Conservation (phyloP, 768 basidiomycete genomes). For the Coprinellus aureogranulatus region DNA sequence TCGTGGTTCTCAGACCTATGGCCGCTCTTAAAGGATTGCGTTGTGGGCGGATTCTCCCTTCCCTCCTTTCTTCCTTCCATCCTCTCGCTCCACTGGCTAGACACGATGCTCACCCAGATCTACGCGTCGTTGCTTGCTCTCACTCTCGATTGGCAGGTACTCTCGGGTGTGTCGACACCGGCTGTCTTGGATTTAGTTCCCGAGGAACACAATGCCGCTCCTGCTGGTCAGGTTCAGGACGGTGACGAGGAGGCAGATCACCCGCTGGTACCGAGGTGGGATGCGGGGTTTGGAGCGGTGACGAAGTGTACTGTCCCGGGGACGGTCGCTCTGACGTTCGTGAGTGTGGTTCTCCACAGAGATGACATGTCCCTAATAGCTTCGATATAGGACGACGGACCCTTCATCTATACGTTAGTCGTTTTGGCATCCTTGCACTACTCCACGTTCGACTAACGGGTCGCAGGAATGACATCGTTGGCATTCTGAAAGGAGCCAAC, state of each 20-base stretch:
- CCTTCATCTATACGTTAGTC: slow-evolving; percentile 16
- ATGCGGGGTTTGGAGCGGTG: neutral
- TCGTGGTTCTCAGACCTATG: no score
- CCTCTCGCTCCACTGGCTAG: no score
- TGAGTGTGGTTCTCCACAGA: neutral
- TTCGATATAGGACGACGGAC: slow-evolving; percentile 24
- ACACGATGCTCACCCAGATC: neutral
- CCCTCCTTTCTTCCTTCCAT: no score
- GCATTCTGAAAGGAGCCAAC: slow-evolving; percentile 16
- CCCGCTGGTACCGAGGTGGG: neutral
- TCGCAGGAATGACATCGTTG: slow-evolving; percentile 15
- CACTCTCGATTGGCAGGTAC: neutral
- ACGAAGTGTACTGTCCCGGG: slow-evolving; percentile 6
- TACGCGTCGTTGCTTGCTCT: neutral
- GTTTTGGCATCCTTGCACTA: neutral
- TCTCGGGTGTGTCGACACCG: neutral
- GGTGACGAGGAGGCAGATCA: neutral
- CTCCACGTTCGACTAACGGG: neutral
- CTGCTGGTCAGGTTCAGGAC: neutral
- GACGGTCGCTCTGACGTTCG: slow-evolving; percentile 8
- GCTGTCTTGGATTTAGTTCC: neutral
- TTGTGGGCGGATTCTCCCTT: no score
- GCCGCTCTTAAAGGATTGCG: no score
- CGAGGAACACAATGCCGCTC: neutral
- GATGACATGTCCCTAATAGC: neutral